Percentiles rank a stretch among this genome's conserved stretches.
These are phyloP conservation scores for Eimeria sp. DNA, from an alignment of 169 alveolate genomes.

Conservation along the genomic window DNA sequence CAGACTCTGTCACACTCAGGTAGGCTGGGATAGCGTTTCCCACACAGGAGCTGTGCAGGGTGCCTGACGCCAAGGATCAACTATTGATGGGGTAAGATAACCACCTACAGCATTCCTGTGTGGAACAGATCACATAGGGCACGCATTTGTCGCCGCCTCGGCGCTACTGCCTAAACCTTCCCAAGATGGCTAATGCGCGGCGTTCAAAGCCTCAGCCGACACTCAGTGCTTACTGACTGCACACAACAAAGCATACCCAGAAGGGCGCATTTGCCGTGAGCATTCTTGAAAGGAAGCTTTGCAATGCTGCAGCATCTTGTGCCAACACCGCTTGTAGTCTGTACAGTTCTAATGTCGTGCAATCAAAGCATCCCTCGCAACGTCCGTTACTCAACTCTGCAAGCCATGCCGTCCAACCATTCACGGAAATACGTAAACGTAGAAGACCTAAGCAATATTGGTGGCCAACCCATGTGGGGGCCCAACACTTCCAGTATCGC, in stretches of 20 bases:
- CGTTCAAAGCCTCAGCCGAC: neutral
- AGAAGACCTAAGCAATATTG: neutral
- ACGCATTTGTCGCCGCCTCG: neutral
- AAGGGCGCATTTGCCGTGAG: neutral
- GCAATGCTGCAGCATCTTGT: neutral
- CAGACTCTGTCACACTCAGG: too few species aligned
- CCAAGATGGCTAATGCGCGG: neutral
- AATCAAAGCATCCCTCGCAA: neutral
- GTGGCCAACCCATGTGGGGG: neutral
- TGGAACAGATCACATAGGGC: neutral
- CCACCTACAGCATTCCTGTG: neutral
- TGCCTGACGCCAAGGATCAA: neutral
- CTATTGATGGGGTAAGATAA: neutral
- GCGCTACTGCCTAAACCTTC: neutral
- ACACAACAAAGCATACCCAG: neutral
- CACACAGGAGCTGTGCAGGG: too few species aligned
- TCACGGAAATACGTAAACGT: neutral
- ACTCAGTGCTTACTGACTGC: neutral
- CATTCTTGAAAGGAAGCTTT: neutral
- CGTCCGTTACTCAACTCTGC: neutral
- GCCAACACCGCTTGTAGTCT: neutral
- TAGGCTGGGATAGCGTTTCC: too few species aligned
- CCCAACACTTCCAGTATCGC: neutral
- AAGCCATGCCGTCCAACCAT: neutral
- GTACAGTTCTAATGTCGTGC: neutral